Percentiles rank a stretch among this genome's conserved stretches.
phyloP scores from a whole-genome alignment of 2,329 filamentous ascomycete species.

The Alternaria dauci region DNA sequence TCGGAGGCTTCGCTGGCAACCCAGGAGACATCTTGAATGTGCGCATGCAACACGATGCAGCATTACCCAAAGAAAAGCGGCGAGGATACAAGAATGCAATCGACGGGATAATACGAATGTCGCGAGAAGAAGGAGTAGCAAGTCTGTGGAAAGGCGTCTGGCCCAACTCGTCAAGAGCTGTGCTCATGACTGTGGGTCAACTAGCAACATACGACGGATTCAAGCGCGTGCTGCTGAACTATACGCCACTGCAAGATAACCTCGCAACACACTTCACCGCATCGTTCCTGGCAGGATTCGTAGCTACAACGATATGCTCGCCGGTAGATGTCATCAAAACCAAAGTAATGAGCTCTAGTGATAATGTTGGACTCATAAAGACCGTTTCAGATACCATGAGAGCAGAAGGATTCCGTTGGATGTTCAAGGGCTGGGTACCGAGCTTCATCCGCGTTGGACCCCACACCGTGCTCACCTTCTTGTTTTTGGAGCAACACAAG shows the following conservation, averaged over 20 bases:
- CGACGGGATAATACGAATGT: conserved; percentile 86
- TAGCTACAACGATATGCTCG: conserved; percentile 84
- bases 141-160: conserved; percentile 85
- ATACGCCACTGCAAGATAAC: conserved; percentile 72
- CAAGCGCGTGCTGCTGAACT: conserved; percentile 72
- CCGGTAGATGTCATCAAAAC: conserved; percentile 93
- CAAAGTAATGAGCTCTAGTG: conserved; percentile 76
- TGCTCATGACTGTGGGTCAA: conserved; percentile 88
- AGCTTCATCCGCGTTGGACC: conserved; percentile 72
- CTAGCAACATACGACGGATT: conserved; percentile 85
- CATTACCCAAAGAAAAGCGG: conserved; percentile 74
- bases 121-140: conserved; percentile 78
- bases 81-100: conserved; percentile 90
- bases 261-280: conserved; percentile 81
- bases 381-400: conserved; percentile 73
- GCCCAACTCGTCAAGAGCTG: conserved; percentile 81
- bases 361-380: conserved; percentile 63
- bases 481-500: conserved; percentile 88
- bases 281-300: conserved; percentile 79
- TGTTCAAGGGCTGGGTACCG: conserved; percentile 92
- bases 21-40: conserved; percentile 97
- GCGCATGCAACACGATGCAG: conserved; percentile 93
- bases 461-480: conserved; percentile 86
- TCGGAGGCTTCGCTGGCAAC: conserved; percentile 90
- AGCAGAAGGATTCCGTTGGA: conserved; percentile 78